Evolutionary conservation across 1,284 basidiomycete genomes (phyloP).

Genomic region (Mrakiaceae sp.): DNA sequence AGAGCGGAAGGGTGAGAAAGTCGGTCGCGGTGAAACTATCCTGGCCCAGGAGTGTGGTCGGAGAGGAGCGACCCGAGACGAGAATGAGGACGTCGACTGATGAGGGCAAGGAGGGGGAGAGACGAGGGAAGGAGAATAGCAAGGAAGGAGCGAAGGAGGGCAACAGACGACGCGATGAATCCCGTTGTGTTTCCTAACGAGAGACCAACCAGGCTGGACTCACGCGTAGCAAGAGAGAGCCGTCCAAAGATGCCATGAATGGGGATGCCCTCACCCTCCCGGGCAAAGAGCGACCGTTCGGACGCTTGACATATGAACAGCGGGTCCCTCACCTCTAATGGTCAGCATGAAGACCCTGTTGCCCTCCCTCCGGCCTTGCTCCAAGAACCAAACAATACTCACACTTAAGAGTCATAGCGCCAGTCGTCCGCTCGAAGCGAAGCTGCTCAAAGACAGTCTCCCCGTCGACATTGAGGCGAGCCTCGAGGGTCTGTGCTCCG

Average conservation of each 20-base stretch:
- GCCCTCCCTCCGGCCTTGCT: neutral
- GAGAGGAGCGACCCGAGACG: conserved; percentile 54
- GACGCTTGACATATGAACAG: neutral
- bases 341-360: neutral
- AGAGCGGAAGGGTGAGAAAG: conserved; percentile 79
- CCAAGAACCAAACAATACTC: neutral
- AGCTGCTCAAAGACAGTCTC: neutral
- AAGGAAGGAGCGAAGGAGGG: neutral
- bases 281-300: neutral
- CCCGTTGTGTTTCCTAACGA: too few relatives aligned
- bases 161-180: neutral
- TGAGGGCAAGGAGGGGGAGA: conserved; percentile 17
- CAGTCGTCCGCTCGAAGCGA: neutral
- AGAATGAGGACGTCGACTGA: conserved; percentile 87
- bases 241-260: conserved; percentile 74
- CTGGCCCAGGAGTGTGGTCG: conserved; percentile 32
- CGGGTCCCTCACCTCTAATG: neutral
- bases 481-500: neutral
- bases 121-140: conserved; percentile 19
- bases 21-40: conserved; percentile 77
- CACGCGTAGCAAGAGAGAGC: conserved; percentile 74
- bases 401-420: neutral
- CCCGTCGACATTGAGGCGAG: neutral
- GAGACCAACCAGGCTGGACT: conserved; percentile 27
- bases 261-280: conserved; percentile 29